Percentiles rank a stretch among this genome's conserved stretches.
These are phyloP conservation scores for Hortaea werneckii DNA, from an alignment of 2,329 filamentous ascomycete species.

Conservation along the genomic window DNA sequence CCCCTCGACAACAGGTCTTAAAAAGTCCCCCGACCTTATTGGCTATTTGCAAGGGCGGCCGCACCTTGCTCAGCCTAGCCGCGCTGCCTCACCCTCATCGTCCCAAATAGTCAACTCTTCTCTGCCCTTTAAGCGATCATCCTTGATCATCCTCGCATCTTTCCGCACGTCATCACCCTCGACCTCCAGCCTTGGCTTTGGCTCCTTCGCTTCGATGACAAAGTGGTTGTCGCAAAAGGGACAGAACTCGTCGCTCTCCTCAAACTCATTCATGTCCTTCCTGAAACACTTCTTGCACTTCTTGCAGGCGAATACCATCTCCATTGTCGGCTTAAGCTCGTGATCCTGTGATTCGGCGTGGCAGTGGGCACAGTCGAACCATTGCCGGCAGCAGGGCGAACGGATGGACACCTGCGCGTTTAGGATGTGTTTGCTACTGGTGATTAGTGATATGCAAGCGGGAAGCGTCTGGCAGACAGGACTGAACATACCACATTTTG, in stretches of 20 bases:
- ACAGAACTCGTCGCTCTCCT: conserved; percentile 97
- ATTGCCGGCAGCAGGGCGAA: conserved; percentile 91
- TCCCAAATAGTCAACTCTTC: conserved; percentile 22
- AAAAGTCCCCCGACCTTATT: too few species aligned
- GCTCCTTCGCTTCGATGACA: conserved; percentile 76
- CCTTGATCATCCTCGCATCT: conserved; percentile 81
- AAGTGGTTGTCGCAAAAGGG: conserved; percentile 99
- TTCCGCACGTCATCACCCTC: conserved; percentile 85
- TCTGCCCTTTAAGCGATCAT: conserved; percentile 58
- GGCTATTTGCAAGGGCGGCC: too few species aligned
- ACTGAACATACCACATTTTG: too few species aligned
- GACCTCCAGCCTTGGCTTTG: conserved; percentile 71
- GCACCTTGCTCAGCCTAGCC: conserved; percentile 18
- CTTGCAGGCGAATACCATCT: conserved; percentile 96
- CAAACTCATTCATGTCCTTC: conserved; percentile 84
- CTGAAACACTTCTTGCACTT: conserved; percentile 98
- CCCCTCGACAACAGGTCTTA: too few species aligned
- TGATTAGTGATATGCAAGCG: too few species aligned
- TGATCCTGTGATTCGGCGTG: conserved; percentile 73
- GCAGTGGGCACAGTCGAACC: conserved; percentile 98
- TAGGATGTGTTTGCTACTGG: conserved; percentile 80
- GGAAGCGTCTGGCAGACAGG: too few species aligned
- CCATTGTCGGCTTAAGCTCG: conserved; percentile 58
- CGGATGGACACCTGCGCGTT: conserved; percentile 97
- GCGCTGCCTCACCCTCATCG: conserved; percentile 23